Conservation (phyloP, 345 rosid species). For the Erysimum cheiranthoides region DNA sequence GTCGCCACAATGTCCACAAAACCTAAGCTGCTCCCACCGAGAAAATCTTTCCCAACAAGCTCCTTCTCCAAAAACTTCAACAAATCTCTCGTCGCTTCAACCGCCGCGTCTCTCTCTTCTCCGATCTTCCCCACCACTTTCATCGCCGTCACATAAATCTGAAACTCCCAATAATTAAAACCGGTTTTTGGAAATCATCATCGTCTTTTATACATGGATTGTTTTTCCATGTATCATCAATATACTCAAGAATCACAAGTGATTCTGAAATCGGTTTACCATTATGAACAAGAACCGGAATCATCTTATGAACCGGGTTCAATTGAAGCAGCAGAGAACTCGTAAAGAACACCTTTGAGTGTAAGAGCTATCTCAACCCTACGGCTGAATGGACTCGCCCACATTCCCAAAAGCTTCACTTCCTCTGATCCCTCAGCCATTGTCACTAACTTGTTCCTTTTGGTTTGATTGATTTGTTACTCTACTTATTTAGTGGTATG, state of each 20-base stretch:
- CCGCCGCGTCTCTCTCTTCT: slow-evolving; percentile 36
- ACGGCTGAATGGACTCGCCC: slow-evolving; percentile 48
- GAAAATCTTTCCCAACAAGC: slow-evolving; percentile 44
- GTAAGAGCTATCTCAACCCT: slow-evolving; percentile 49
- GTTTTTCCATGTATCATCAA: slow-evolving; percentile 51
- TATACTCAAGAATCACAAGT: slow-evolving; percentile 53
- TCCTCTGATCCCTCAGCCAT: slow-evolving; percentile 41
- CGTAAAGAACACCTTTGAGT: slow-evolving; percentile 48
- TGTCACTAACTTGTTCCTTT: not conserved
- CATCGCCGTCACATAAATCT: slow-evolving; percentile 39
- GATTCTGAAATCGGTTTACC: slow-evolving; percentile 53
- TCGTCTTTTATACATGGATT: slow-evolving; percentile 35
- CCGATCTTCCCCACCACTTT: slow-evolving; percentile 40
- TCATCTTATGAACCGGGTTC: slow-evolving; percentile 48
- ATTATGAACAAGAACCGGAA: slow-evolving; percentile 53
- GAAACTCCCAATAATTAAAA: not conserved
- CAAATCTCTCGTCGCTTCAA: slow-evolving; percentile 37
- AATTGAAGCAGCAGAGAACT: slow-evolving; percentile 40
- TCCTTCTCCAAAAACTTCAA: slow-evolving; percentile 45
- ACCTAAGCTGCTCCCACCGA: slow-evolving; percentile 46
- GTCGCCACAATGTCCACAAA: slow-evolving; percentile 43
- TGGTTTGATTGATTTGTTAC: not conserved
- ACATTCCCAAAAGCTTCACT: slow-evolving; percentile 49
- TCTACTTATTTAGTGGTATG: not conserved
- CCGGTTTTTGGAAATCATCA: not conserved